Conservation (phyloP, 176 grass and related monocot species). For the Cymbopogon citratus region DNA sequence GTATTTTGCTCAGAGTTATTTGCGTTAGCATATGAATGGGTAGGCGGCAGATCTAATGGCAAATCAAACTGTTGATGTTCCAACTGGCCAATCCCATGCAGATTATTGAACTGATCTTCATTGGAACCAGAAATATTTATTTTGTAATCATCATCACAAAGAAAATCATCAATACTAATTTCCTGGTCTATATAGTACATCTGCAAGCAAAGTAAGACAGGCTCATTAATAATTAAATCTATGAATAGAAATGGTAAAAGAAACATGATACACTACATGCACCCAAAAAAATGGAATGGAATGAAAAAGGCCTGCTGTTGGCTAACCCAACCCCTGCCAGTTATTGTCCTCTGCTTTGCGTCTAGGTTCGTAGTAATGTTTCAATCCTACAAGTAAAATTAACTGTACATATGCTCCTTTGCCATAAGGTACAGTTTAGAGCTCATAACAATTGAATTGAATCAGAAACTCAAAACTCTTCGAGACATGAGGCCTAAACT, state of each 20-base stretch:
- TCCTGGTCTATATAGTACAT: conserved; percentile 69
- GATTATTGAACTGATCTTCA: conserved; percentile 36
- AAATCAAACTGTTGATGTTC: conserved; percentile 57
- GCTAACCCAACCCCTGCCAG: background rate
- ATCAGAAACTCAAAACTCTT: background rate
- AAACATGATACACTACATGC: background rate
- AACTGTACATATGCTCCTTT: background rate
- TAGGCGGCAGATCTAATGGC: conserved; percentile 35
- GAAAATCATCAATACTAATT: conserved; percentile 60
- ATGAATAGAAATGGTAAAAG: background rate
- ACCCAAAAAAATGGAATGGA: background rate
- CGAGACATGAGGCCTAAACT: background rate
- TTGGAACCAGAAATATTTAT: conserved; percentile 36
- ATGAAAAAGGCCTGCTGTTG: background rate
- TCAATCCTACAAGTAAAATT: background rate
- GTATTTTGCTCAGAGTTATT: conserved; percentile 42
- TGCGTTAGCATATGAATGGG: conserved; percentile 29
- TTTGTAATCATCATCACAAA: conserved; percentile 47
- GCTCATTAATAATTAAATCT: conserved; percentile 25
- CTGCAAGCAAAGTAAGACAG: conserved; percentile 43
- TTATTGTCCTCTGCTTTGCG: background rate
- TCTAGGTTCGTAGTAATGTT: background rate
- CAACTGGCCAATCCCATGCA: conserved; percentile 40
- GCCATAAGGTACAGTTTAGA: conserved; percentile 17
- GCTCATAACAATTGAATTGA: background rate